A percentile compares a stretch with the other conserved stretches of the same genome.
These are phyloP conservation scores for Hexamita inflata DNA, from an alignment of 208 protist genomes.

Conservation along the genomic window DNA sequence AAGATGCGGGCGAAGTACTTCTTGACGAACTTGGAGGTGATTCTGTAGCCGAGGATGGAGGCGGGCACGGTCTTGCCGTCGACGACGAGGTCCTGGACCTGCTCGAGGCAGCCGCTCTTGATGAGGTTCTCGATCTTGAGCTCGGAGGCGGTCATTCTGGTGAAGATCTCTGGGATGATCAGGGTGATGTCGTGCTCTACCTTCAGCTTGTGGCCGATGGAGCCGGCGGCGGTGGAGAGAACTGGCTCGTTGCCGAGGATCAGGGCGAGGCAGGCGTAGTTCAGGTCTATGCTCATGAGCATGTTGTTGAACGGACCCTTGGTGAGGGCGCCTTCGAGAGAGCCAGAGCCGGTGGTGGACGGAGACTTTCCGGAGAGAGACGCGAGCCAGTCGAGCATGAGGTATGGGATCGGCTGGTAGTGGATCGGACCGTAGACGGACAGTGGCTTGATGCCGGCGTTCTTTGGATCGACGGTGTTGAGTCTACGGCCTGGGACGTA, in stretches of 20 bases:
- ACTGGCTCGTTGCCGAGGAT: constrained; percentile 10
- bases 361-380: constrained; percentile 48
- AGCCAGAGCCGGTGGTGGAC: constrained; percentile 46
- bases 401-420: constrained; percentile 48
- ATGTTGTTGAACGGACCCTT: constrained; percentile 50
- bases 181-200: constrained; percentile 48
- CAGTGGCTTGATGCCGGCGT: constrained; percentile 9
- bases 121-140: constrained; percentile 28
- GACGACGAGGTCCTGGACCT: constrained; percentile 43
- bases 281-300: constrained; percentile 31
- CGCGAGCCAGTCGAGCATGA: constrained; percentile 44
- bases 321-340: constrained; percentile 49
- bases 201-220: constrained; percentile 30
- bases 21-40: constrained; percentile 42
- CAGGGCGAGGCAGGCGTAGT: constrained; percentile 31
- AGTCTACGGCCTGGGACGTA: constrained; percentile 39
- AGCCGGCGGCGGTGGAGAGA: constrained; percentile 34
- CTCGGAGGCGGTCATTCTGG: constrained; percentile 41
- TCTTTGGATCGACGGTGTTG: constrained; percentile 31
- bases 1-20: constrained; percentile 45
- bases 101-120: constrained; percentile 37
- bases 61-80: constrained; percentile 40
- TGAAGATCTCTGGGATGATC: constrained; percentile 47
- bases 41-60: constrained; percentile 46
- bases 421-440: constrained; percentile 46